These are phyloP conservation scores for Alectoria sarmentosa DNA, from an alignment of 495 filamentous ascomycete species.

Conservation along the genomic window DNA sequence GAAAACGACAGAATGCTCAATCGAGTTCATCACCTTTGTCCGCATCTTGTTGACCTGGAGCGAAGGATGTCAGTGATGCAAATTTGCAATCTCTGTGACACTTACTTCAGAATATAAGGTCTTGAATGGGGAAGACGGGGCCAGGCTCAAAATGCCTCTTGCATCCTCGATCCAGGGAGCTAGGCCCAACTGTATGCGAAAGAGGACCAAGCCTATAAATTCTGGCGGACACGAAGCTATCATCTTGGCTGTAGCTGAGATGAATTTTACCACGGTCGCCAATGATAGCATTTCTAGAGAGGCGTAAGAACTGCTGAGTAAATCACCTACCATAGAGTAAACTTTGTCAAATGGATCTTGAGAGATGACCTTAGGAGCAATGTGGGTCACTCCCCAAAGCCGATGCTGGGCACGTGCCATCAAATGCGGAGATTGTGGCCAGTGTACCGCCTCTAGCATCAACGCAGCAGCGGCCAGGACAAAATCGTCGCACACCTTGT, in stretches of 20 bases:
- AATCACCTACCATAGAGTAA: slow-evolving; percentile 45
- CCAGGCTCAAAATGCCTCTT: slow-evolving; percentile 22
- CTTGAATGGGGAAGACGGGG: neutral
- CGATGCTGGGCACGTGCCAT: slow-evolving; percentile 50
- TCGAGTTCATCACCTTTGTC: slow-evolving; percentile 21
- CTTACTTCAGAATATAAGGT: neutral
- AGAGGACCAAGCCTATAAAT: slow-evolving; percentile 34
- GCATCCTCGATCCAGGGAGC: slow-evolving; percentile 54
- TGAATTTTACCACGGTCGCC: slow-evolving; percentile 26
- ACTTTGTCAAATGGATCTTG: slow-evolving; percentile 56
- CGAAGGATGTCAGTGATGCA: neutral
- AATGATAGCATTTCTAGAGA: slow-evolving; percentile 18
- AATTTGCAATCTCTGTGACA: neutral
- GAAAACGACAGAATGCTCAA: slow-evolving; percentile 28
- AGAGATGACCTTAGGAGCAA: slow-evolving; percentile 35
- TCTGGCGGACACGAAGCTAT: slow-evolving; percentile 32
- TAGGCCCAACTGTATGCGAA: slow-evolving; percentile 52
- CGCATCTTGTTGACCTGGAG: slow-evolving; percentile 30
- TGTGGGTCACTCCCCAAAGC: slow-evolving; percentile 51
- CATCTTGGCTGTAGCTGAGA: slow-evolving; percentile 31
- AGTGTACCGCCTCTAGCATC: slow-evolving; percentile 28
- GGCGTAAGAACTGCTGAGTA: slow-evolving; percentile 41
- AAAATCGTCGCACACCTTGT: slow-evolving; percentile 15
- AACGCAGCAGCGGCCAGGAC: slow-evolving; percentile 23
- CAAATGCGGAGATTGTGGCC: slow-evolving; percentile 36